These are phyloP conservation scores for Fusarium pseudoanthophilum DNA, from an alignment of 2,329 filamentous ascomycete species.

Conservation along the genomic window DNA sequence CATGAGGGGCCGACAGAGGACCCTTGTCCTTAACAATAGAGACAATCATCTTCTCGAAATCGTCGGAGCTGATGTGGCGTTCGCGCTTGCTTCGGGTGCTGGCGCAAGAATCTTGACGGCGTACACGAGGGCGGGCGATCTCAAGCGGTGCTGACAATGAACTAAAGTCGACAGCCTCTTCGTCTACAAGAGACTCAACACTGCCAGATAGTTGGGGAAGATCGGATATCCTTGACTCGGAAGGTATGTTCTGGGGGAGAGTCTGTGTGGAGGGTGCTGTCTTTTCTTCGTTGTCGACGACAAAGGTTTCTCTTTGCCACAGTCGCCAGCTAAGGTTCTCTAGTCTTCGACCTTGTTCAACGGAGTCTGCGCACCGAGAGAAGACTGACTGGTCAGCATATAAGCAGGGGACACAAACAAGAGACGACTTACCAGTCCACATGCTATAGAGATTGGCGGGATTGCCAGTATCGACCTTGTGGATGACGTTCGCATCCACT, in stretches of 20 bases:
- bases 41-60: constrained; percentile 92
- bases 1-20: constrained; percentile 59
- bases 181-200: constrained; percentile 78
- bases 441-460: constrained; percentile 95
- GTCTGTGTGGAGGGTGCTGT: constrained; percentile 57
- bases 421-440: constrained; percentile 84
- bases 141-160: constrained; percentile 66
- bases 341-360: constrained; percentile 90
- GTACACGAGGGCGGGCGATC: constrained; percentile 73
- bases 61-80: constrained; percentile 91
- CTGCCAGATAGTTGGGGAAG: constrained; percentile 81
- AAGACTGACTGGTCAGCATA: constrained; percentile 73
- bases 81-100: constrained; percentile 80
- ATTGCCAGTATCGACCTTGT: constrained; percentile 93
- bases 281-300: constrained; percentile 78
- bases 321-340: constrained; percentile 97
- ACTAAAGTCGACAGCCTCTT: constrained; percentile 70
- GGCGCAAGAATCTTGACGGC: constrained; percentile 76
- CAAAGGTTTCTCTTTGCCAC: constrained; percentile 81
- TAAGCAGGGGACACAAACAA: not conserved
- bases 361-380: constrained; percentile 90
- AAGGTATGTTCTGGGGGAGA: constrained; percentile 62
- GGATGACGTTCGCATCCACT: constrained; percentile 90
- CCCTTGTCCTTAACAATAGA: constrained; percentile 90
- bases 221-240: constrained; percentile 57